Evolutionary conservation across 768 basidiomycete species (phyloP).

Genomic region (Amanita brunnescens): DNA sequence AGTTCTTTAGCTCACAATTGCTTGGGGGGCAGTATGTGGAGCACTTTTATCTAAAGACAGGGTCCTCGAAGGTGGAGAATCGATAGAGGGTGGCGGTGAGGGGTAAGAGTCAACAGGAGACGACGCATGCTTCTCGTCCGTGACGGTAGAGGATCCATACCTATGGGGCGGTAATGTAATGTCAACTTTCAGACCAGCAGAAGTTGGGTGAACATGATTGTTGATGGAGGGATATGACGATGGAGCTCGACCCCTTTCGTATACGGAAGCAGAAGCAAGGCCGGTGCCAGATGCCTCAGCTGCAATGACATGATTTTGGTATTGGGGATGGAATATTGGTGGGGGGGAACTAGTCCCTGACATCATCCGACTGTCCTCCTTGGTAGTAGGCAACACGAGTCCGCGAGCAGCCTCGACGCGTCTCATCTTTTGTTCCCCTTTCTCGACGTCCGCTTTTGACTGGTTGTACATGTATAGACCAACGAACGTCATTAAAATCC

Average conservation of each 20-base stretch:
- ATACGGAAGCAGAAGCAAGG: constrained; percentile 22
- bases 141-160: constrained; percentile 12
- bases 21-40: not conserved
- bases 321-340: constrained; percentile 14
- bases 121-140: constrained; percentile 12
- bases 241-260: constrained; percentile 29
- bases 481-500: constrained; percentile 84
- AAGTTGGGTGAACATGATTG: constrained; percentile 3
- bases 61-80: constrained; percentile 24
- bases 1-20: not conserved
- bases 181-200: constrained; percentile 2
- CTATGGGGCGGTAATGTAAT: constrained; percentile 9
- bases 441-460: constrained; percentile 87
- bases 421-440: constrained; percentile 83
- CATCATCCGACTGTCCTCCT: constrained; percentile 47
- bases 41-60: constrained; percentile 11
- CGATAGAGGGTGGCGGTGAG: constrained; percentile 35
- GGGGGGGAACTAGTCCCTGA: constrained; percentile 31
- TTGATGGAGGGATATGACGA: constrained; percentile 18
- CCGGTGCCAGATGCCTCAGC: constrained; percentile 29
- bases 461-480: constrained; percentile 96
- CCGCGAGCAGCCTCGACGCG: constrained; percentile 66
- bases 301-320: constrained; percentile 8
- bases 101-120: constrained; percentile 38
- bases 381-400: constrained; percentile 60